Conservation (phyloP, 176 grass and related monocot species). For the Oryza australiensis region DNA sequence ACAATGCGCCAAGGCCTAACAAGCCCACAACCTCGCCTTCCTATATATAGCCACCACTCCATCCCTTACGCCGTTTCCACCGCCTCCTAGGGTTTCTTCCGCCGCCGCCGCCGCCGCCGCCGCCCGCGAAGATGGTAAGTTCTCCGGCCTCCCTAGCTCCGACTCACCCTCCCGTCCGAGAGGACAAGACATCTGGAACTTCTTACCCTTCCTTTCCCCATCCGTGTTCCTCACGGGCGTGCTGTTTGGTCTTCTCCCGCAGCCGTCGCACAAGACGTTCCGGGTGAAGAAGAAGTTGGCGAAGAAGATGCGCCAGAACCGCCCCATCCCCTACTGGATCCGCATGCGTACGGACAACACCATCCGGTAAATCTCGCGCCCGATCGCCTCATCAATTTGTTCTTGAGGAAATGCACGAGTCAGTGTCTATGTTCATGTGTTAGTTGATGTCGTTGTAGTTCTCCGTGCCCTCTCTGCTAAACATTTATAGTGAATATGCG, state of each 20-base stretch:
- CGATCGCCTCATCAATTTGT: neutral
- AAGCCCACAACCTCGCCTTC: no score
- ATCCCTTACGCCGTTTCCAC: neutral
- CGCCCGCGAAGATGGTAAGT: neutral
- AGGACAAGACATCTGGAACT: neutral
- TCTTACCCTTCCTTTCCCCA: neutral
- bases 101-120: neutral
- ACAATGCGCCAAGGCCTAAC: no score
- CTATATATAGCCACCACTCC: no score
- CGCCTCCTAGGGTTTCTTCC: neutral
- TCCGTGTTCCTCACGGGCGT: neutral
- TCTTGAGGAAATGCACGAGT: neutral
- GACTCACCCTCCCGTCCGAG: neutral
- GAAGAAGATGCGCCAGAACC: slow-evolving; percentile 95
- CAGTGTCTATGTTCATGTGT: neutral
- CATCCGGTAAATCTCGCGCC: slow-evolving; percentile 52
- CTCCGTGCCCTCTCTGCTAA: neutral
- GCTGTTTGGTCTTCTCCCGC: neutral
- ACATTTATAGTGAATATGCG: neutral
- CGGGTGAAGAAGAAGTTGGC: slow-evolving; percentile 90
- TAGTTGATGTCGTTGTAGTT: neutral
- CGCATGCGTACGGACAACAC: slow-evolving; percentile 94
- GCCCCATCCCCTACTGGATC: slow-evolving; percentile 96
- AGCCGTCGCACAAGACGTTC: slow-evolving; percentile 98
- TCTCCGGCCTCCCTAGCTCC: neutral